Evolutionary conservation across 225 moss, liverwort and hornwort genomes (phyloP).

Genomic region (Antitrichia curtipendula): DNA sequence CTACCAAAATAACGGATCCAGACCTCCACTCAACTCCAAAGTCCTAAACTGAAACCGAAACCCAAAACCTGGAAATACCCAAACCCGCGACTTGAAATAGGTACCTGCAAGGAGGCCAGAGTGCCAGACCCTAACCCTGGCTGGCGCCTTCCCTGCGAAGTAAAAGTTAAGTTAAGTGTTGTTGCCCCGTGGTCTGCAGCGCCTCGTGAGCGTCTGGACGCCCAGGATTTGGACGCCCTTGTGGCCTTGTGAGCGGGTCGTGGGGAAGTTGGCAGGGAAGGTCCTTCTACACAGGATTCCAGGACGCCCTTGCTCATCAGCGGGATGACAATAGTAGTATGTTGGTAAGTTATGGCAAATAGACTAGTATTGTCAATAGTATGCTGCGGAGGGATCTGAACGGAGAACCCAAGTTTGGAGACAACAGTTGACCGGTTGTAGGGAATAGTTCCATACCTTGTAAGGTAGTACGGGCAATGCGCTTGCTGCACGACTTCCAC

Average conservation of each 20-base stretch:
- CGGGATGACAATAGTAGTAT: neutral
- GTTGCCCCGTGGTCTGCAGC: neutral
- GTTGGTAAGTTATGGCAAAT: neutral
- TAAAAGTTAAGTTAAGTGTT: too few relatives aligned
- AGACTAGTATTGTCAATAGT: neutral
- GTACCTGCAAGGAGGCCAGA: neutral
- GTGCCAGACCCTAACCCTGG: neutral
- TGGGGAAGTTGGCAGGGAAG: constrained; percentile 4
- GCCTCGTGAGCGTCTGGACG: neutral
- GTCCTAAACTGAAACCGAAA: neutral
- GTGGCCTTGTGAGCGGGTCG: neutral
- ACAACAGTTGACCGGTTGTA: neutral
- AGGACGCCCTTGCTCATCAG: neutral
- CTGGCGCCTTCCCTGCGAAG: neutral
- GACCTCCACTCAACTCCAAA: neutral
- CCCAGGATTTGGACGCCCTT: neutral
- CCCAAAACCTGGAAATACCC: neutral
- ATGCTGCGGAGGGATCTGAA: neutral
- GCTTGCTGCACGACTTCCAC: neutral
- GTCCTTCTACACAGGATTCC: constrained; percentile 5
- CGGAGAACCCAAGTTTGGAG: neutral
- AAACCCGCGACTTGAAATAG: neutral
- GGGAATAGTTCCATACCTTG: neutral
- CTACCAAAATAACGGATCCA: neutral
- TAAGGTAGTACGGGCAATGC: neutral